Evolutionary conservation across 1,284 basidiomycete genomes (phyloP), one percentile per base, ranked within the genome.

Genomic region (Coniferiporia sulphurascens): DNA sequence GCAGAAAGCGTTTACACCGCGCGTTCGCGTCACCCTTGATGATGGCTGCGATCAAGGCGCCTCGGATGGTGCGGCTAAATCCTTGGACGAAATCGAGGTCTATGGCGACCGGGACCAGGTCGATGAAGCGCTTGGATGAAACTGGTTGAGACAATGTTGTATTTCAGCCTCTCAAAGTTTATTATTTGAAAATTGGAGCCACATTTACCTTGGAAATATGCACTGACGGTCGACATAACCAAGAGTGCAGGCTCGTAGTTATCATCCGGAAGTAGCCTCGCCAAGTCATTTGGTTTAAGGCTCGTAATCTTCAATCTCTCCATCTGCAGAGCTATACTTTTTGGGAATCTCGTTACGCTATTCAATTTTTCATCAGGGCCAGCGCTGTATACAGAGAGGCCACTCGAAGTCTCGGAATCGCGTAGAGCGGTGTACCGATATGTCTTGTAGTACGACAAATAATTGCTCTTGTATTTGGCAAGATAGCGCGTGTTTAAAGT

Each of bases 171-270:
- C 34, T 27, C 32, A 12, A 43, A 17, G 15, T 3, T 27, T n/a
- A 46, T 27, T 52, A 56, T 17, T 17, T 19, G 19, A 15, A 9
- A 8, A 8, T n/a, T 45, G 7, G 48, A 32, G 12, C 32, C 61
- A 6, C 9, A 38, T 64, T 12, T 59, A 85, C 85, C 82, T 77
- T 88, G 85, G 69, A 87, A 90, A 64, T 90, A 90, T 0, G 85
- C 88, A 1, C 85, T 74, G 4, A 86, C 84, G 45, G 84, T 80
- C 0, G 87, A 83, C 84, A 89, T 88, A 64, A 89, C 86, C 13
- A 69, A 67, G 3, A 90, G 67, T 0, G 81, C 84, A 0, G 79
- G 72, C 17, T 84, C 82, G 73, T 77, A 80, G 0, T 71, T 69
- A 62, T 87, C 84, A 0, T 76, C 59, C 38, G 38, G 38, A 0